Percentiles rank a stretch among this genome's conserved stretches.
phyloP scores from a whole-genome alignment of 331 rosid species.

The Acacia pycnantha region DNA sequence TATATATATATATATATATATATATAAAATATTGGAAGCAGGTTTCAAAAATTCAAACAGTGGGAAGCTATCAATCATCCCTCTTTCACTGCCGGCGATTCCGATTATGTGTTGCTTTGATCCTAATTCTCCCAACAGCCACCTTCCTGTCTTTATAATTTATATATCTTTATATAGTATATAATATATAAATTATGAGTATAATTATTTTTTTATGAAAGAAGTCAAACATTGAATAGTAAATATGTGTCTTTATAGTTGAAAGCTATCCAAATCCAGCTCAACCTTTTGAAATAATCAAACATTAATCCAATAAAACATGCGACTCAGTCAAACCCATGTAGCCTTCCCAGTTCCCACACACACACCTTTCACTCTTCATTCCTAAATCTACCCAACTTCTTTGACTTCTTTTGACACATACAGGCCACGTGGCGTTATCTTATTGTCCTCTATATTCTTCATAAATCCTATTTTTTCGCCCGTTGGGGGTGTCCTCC shows the following conservation, averaged over 20 bases:
- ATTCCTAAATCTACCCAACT: neutral
- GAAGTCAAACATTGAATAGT: neutral
- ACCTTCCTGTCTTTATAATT: too few relatives aligned
- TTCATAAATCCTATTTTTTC: neutral
- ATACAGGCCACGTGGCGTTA: neutral
- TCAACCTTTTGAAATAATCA: neutral
- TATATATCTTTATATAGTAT: too few relatives aligned
- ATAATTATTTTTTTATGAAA: too few relatives aligned
- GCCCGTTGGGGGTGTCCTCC: too few relatives aligned
- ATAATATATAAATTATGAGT: too few relatives aligned
- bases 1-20: too few relatives aligned
- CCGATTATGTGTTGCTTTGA: neutral
- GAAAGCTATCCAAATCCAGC: neutral
- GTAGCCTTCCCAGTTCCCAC: neutral
- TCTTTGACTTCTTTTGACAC: neutral
- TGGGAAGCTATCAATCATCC: neutral
- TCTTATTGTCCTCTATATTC: neutral
- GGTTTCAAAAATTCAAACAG: neutral
- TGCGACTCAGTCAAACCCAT: neutral
- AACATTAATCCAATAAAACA: neutral
- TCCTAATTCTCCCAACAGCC: neutral
- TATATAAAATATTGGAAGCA: neutral
- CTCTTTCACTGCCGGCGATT: neutral
- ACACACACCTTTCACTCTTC: neutral
- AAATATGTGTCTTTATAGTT: neutral